Percentiles rank a stretch among this genome's conserved stretches.
phyloP scores from a whole-genome alignment of 2,329 filamentous ascomycete species.

The Eutypella sp. region DNA sequence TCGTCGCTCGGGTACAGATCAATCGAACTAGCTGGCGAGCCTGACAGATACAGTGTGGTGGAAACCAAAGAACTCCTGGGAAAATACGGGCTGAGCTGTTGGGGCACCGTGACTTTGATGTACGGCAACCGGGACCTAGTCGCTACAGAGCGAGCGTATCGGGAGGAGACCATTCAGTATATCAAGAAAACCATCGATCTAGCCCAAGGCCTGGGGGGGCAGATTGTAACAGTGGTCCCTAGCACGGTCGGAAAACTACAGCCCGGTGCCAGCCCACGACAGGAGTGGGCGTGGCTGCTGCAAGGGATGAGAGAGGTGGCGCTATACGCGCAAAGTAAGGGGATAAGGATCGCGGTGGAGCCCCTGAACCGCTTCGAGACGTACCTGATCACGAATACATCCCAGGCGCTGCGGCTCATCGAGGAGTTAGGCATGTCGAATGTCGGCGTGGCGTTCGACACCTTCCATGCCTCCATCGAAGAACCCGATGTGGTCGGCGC shows the following conservation, averaged over 20 bases:
- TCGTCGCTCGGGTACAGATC: conserved; percentile 10
- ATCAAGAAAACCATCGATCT: conserved; percentile 13
- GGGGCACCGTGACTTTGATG: conserved; percentile 12
- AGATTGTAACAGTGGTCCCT: conserved; percentile 11
- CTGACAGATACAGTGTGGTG: conserved; percentile 6
- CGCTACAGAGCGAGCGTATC: conserved; percentile 3
- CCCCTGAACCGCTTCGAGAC: conserved; percentile 17
- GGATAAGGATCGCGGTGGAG: conserved; percentile 10
- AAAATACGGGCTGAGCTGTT: conserved; percentile 12
- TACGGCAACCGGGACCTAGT: conserved; percentile 13
- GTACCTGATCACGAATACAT: conserved; percentile 12
- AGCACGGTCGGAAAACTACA: conserved; percentile 15
- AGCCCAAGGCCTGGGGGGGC: conserved; percentile 7
- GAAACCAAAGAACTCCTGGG: conserved; percentile 9
- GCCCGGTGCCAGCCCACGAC: conserved; percentile 4
- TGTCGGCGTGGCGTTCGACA: conserved; percentile 12
- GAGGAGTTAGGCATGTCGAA: conserved; percentile 10
- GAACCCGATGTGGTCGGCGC: conserved; percentile 12
- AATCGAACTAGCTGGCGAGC: conserved; percentile 14
- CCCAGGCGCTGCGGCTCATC: conserved; percentile 10
- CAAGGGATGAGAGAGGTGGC: conserved; percentile 10
- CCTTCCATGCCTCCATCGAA: conserved; percentile 15
- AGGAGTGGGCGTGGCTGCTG: conserved; percentile 15
- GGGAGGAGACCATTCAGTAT: conserved; percentile 10
- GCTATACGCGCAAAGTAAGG: conserved; percentile 7